A percentile compares a stretch with the other conserved stretches of the same genome.
phyloP scores from a whole-genome alignment of 1,284 basidiomycete species.

The Abortiporus biennis region DNA sequence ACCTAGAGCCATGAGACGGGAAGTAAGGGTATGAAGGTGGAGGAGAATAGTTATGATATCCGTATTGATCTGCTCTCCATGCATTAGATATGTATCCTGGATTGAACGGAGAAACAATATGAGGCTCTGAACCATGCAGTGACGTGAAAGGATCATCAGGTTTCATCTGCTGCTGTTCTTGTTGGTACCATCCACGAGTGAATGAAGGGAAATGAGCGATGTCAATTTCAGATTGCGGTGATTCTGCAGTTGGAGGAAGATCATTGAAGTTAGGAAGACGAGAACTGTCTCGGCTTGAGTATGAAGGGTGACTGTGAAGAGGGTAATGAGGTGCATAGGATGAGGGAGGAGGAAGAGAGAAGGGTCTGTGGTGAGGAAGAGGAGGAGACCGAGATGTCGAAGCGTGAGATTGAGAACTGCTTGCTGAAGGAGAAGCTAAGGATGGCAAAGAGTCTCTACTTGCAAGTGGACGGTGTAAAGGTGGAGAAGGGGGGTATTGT shows the following conservation, averaged over 20 bases:
- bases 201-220: constrained; percentile 56
- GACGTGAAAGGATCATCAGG: constrained; percentile 15
- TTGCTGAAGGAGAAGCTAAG: constrained; percentile 41
- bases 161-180: constrained; percentile 10
- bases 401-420: constrained; percentile 27
- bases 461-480: constrained; percentile 31
- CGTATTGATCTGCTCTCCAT: constrained; percentile 19
- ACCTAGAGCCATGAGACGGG: constrained; percentile 14
- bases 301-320: constrained; percentile 18
- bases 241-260: constrained; percentile 13
- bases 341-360: constrained; percentile 39
- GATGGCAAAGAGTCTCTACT: constrained; percentile 38
- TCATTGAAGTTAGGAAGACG: constrained; percentile 11
- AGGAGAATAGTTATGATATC: constrained; percentile 21
- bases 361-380: constrained; percentile 30
- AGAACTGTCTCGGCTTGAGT: constrained; percentile 7
- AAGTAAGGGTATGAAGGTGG: constrained; percentile 23
- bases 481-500: constrained; percentile 33
- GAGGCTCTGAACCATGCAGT: constrained; percentile 8
- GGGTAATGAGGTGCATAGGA: constrained; percentile 17
- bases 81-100: constrained; percentile 20
- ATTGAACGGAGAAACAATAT: constrained; percentile 23
- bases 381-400: constrained; percentile 22
- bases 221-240: constrained; percentile 41
- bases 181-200: constrained; percentile 52